These are phyloP conservation scores for Sporothrix dimorphospora DNA, from an alignment of 2,329 filamentous ascomycete genomes.

Conservation along the genomic window DNA sequence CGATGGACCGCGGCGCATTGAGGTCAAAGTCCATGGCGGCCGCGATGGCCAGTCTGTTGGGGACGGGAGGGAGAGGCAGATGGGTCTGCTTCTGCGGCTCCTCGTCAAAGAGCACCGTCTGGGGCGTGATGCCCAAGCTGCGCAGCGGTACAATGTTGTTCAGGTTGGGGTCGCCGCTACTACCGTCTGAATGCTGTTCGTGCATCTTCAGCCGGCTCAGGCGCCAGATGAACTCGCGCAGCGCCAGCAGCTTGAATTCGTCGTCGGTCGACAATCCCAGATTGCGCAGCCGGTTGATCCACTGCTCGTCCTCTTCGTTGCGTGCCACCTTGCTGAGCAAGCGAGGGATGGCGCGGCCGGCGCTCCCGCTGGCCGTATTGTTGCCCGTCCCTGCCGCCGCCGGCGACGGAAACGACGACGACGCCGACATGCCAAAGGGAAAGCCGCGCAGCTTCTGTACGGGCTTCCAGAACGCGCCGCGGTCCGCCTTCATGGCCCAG, in stretches of 20 bases:
- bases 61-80: constrained; percentile 35
- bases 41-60: constrained; percentile 30
- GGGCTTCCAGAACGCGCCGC: constrained; percentile 84
- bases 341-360: constrained; percentile 52
- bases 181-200: constrained; percentile 42
- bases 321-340: constrained; percentile 67
- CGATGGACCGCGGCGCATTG: constrained; percentile 67
- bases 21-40: constrained; percentile 43
- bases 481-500: constrained; percentile 83
- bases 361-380: constrained; percentile 43
- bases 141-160: constrained; percentile 76
- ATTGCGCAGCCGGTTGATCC: constrained; percentile 82
- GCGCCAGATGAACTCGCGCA: constrained; percentile 91
- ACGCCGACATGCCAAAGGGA: constrained; percentile 66
- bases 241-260: constrained; percentile 82
- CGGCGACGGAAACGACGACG: background rate
- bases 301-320: constrained; percentile 92
- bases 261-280: constrained; percentile 82
- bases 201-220: constrained; percentile 72
- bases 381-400: background rate
- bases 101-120: constrained; percentile 92
- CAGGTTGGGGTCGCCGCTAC: constrained; percentile 45
- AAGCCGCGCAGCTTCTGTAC: constrained; percentile 66
- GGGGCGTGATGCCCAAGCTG: constrained; percentile 74
- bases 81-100: constrained; percentile 55